These are phyloP conservation scores for Alternaria rosae DNA, from an alignment of 2,329 filamentous ascomycete genomes.

Conservation along the genomic window DNA sequence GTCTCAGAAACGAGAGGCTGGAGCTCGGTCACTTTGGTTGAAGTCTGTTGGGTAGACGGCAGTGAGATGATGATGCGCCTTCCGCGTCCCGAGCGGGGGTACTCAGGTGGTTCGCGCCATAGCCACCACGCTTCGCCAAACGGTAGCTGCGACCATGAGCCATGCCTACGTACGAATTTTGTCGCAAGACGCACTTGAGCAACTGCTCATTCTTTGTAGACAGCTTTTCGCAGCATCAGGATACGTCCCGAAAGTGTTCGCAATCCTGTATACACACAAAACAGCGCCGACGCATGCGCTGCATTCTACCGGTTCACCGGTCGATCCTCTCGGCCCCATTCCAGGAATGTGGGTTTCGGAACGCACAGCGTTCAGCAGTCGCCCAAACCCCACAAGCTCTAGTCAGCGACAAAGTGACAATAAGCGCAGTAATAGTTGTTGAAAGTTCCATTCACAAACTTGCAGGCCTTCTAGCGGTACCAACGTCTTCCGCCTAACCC, in stretches of 20 bases:
- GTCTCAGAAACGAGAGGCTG: not conserved
- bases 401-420: not conserved
- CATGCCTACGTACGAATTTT: not conserved
- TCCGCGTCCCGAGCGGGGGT: not conserved
- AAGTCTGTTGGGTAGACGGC: not conserved
- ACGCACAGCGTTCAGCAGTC: not conserved
- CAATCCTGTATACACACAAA: not conserved
- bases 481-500: not conserved
- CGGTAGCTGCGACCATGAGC: not conserved
- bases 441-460: not conserved
- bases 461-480: not conserved
- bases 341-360: not conserved
- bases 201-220: not conserved
- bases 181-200: not conserved
- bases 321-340: not conserved
- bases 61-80: not conserved
- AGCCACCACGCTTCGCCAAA: not conserved
- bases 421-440: not conserved
- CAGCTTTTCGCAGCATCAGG: not conserved
- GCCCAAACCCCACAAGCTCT: not conserved
- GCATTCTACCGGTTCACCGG: not conserved
- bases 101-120: not conserved
- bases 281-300: not conserved
- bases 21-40: not conserved
- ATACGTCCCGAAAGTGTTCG: not conserved